Evolutionary conservation across 176 grass and related monocot species (phyloP), one percentile per base, ranked within the genome.

Genomic region (Stipa capillata): DNA sequence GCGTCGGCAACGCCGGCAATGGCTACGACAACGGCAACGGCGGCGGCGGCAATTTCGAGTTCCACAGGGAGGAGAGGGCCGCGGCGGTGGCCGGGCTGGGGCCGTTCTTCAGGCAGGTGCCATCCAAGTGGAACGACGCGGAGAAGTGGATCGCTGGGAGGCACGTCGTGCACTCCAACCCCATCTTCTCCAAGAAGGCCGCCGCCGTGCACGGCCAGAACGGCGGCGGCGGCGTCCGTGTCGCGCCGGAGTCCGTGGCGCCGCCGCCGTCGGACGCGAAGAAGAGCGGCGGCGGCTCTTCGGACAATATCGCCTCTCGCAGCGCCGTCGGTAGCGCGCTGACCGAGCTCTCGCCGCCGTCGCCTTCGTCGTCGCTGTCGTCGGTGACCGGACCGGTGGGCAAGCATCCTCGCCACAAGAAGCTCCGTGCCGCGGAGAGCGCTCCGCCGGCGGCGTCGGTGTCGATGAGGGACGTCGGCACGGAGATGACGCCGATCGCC

Each of bases 91-190:
- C 55, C 29, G 67, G 81, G 42, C 65, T 69, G 7, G 79, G 25
- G 24, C 81, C 81, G 18, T 95, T 99, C 77, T 73, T 91, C 52
- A 78, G 87, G 37, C 90, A 81, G 74, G 77, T 99, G 76, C 92
- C 96, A 29, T 95, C 96, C 11, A 99, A 99, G 85, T 99, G 96
- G 96, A 99, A 99, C 83, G 96, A 95, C 68, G 96, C 90, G 0
- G 96, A 99, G 86, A 95, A 94, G 74, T 99, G 96, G 96, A 93
- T 95, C 24, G 84, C 91, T 0, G 91, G 88, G 21, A 32, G 92
- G 7, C 92, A 95, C 85, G 78, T 94, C 50, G 89, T 95, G 65
- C 90, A 95, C 69, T 83, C 88, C 37, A 95, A 91, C 70, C 88
- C 88, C 2, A 95, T 92, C 53, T 89, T 95, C 79, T 72, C 85